Evolutionary conservation across 345 rosid species (phyloP).

Genomic region (Erodium maritimum): DNA sequence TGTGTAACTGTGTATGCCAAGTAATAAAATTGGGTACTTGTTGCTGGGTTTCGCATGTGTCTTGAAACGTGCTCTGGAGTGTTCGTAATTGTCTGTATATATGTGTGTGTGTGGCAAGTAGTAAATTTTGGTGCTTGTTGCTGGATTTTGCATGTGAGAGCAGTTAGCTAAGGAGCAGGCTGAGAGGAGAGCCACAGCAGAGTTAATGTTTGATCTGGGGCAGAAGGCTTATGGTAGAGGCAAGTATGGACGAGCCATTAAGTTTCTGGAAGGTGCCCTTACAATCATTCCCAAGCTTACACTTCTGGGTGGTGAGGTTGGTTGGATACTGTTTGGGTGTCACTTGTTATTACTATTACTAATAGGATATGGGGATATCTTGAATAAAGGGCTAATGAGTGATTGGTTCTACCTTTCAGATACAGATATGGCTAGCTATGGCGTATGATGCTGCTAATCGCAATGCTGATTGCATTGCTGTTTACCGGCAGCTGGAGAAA

Average conservation of each 20-base stretch:
- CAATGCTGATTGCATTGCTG: constrained; percentile 73
- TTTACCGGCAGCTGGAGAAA: constrained; percentile 76
- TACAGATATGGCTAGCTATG: constrained; percentile 98
- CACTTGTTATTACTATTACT: not conserved
- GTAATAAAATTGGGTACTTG: not conserved
- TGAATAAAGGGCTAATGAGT: not conserved
- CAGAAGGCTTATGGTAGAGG: constrained; percentile 94
- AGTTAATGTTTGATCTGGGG: constrained; percentile 87
- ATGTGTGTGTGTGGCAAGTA: not conserved
- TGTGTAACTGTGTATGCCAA: too few species aligned
- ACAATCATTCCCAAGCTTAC: constrained; percentile 78
- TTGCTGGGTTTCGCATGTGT: not conserved
- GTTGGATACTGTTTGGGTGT: constrained; percentile 17
- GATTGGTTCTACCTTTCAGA: constrained; percentile 29
- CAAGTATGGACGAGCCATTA: constrained; percentile 75
- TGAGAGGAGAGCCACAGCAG: constrained; percentile 76
- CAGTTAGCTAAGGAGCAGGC: constrained; percentile 95
- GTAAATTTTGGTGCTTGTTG: not conserved
- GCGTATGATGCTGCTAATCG: constrained; percentile 94
- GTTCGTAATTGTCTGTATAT: too few species aligned
- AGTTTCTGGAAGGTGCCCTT: constrained; percentile 88
- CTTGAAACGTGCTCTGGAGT: too few species aligned
- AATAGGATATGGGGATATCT: too few species aligned
- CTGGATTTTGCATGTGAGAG: constrained; percentile 3
- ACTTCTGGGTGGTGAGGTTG: constrained; percentile 94